A percentile compares a stretch with the other conserved stretches of the same genome.
Evolutionary conservation across 305 asterid species (phyloP).

Genomic region (Fraxinus ornus): DNA sequence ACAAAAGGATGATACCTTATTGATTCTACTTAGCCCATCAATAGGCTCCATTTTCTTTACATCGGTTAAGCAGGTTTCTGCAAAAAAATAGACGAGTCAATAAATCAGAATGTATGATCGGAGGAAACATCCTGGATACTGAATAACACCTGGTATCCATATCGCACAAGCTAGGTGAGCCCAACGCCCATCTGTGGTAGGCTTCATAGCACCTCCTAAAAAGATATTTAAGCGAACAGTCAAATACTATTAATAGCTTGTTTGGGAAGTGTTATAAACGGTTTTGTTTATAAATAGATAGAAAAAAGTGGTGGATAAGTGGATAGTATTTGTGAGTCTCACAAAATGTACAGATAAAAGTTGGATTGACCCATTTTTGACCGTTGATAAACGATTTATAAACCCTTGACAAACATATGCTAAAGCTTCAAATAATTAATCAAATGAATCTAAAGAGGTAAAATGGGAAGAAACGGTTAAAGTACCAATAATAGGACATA

Average conservation of each 20-base stretch:
- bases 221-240: conserved; percentile 25
- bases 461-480: conserved; percentile 8
- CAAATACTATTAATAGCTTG: not conserved
- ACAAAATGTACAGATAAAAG: not conserved
- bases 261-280: not conserved
- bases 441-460: conserved; percentile 16
- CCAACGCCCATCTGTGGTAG: conserved; percentile 98
- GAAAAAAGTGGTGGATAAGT: not conserved
- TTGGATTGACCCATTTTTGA: not conserved
- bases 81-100: conserved; percentile 26
- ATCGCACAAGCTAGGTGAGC: conserved; percentile 99
- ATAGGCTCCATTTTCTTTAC: conserved; percentile 97
- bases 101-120: conserved; percentile 1
- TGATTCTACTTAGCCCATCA: conserved; percentile 81
- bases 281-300: not conserved
- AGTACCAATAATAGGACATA: conserved; percentile 92
- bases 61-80: conserved; percentile 96
- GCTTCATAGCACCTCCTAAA: conserved; percentile 99
- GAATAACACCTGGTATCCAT: conserved; percentile 91
- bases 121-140: not conserved
- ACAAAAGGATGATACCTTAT: conserved; percentile 62
- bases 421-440: conserved; percentile 22
- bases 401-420: not conserved
- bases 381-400: not conserved
- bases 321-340: not conserved